Base-by-base conservation (phyloP, 768 basidiomycete genomes). In the Amanita polypyramis region DNA sequence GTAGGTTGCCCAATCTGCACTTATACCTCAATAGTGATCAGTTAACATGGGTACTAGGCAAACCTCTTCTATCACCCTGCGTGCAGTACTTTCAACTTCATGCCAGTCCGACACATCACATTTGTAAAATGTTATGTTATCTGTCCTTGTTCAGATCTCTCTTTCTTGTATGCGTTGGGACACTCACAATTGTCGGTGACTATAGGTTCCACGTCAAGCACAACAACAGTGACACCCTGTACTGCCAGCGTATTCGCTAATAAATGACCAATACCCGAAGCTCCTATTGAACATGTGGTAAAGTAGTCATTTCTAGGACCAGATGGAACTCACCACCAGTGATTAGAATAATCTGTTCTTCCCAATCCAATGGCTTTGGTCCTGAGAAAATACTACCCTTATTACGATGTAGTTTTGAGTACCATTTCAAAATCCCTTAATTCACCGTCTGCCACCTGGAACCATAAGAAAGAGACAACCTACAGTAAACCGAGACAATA, bases 71-170 rank as follows among this genome's bases (percentile, higher is more conserved):
- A 80, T 63, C 50, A 98, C 75, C 61, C 68, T 73, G 57, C 81
- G 79, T 1, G 92, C 79, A 0, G 85, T 78, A 0, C 72, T 73
- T 51, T 88, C 71, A 1, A 98, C 93, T 56, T 89, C 82, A 49
- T 88, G 80, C 77, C 80, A 86, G 50, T 89, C 82, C 0, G 92
- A 88, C 15, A 99, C 80, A 59, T 99, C 92, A 55, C 95, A 97
- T 59, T 88, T 76, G 63, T 93, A 96, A 62, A 80, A 92, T 2
- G 69, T 65, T 57, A 97, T 82, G 52, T 86, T 88, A 60, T 82
- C 87, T 89, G 51, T 20, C 6, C 15, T 29, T 11, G 7, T 1
- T 45, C 47, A 33, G 44, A 4, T 36, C 12, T 23, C 32, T 11
- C 15, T 47, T 21, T 40, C 12, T 43, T 47, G 14, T 36, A 19